Evolutionary conservation across 441 rosid species (phyloP).

Genomic region (California macrophylla): DNA sequence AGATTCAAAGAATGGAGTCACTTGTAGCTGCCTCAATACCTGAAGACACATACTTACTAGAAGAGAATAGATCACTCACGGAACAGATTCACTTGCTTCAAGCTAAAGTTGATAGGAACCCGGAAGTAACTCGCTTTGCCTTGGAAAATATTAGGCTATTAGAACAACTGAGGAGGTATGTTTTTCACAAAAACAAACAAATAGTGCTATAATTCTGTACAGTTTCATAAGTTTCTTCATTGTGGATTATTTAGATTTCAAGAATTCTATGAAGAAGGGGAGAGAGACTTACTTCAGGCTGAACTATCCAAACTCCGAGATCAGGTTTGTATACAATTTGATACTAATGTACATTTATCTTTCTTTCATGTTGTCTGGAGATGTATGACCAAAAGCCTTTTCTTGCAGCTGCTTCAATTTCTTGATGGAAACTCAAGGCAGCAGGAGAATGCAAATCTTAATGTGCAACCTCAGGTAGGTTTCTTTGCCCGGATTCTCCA

Average conservation of each 20-base stretch:
- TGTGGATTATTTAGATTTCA: constrained; percentile 52
- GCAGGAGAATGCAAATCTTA: constrained; percentile 29
- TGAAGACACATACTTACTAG: constrained; percentile 54
- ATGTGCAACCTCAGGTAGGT: constrained; percentile 47
- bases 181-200: constrained; percentile 13
- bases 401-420: constrained; percentile 57
- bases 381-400: constrained; percentile 11
- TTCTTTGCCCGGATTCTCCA: constrained; percentile 8
- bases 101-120: constrained; percentile 83
- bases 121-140: constrained; percentile 96
- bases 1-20: constrained; percentile 87
- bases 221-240: constrained; percentile 13
- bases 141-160: constrained; percentile 85
- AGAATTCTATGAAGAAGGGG: constrained; percentile 97
- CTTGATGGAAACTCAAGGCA: constrained; percentile 42
- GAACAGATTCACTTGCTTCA: constrained; percentile 89
- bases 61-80: constrained; percentile 59
- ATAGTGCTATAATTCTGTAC: constrained; percentile 1
- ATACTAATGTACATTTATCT: constrained; percentile 6
- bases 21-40: constrained; percentile 55
- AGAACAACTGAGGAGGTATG: constrained; percentile 83
- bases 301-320: constrained; percentile 64
- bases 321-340: constrained; percentile 48
- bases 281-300: constrained; percentile 67
- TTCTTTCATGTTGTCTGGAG: constrained; percentile 17